A percentile compares a stretch with the other conserved stretches of the same genome.
Conservation (phyloP, 257 asterid genomes). For the Nicotiana tomentosiformis region DNA sequence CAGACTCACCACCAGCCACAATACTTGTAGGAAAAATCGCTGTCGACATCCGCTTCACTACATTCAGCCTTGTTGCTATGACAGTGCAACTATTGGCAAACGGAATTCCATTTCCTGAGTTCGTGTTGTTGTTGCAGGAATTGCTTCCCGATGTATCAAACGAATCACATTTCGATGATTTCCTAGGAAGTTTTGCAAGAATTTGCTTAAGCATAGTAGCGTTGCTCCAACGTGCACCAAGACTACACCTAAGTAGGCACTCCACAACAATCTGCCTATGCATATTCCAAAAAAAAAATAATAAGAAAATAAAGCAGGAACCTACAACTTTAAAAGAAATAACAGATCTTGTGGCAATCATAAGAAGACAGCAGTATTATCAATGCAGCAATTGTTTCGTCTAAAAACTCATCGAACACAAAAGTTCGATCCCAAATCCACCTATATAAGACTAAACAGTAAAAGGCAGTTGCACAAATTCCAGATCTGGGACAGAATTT, state of each 20-base stretch:
- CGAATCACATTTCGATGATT: constrained; percentile 31
- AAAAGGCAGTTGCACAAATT: not conserved
- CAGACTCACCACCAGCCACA: constrained; percentile 31
- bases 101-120: constrained; percentile 25
- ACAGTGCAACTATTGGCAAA: constrained; percentile 39
- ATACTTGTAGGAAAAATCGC: constrained; percentile 48
- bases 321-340: not conserved
- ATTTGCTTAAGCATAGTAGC: constrained; percentile 49
- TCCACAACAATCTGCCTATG: not conserved
- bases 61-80: constrained; percentile 33
- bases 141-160: constrained; percentile 27
- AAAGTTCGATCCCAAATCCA: not conserved
- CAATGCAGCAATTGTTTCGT: not conserved
- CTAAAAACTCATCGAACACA: not conserved
- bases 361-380: not conserved
- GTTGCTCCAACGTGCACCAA: constrained; percentile 19
- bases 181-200: constrained; percentile 45
- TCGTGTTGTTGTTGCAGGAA: constrained; percentile 26
- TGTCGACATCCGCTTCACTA: constrained; percentile 39
- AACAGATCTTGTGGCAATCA: not conserved
- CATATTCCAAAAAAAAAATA: not conserved
- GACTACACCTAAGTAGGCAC: constrained; percentile 2
- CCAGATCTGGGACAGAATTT: constrained; percentile 22
- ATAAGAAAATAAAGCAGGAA: not conserved
- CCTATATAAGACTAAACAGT: not conserved